These are phyloP conservation scores for Cytospora paraplurivora DNA, from an alignment of 2,329 filamentous ascomycete genomes.

Conservation along the genomic window DNA sequence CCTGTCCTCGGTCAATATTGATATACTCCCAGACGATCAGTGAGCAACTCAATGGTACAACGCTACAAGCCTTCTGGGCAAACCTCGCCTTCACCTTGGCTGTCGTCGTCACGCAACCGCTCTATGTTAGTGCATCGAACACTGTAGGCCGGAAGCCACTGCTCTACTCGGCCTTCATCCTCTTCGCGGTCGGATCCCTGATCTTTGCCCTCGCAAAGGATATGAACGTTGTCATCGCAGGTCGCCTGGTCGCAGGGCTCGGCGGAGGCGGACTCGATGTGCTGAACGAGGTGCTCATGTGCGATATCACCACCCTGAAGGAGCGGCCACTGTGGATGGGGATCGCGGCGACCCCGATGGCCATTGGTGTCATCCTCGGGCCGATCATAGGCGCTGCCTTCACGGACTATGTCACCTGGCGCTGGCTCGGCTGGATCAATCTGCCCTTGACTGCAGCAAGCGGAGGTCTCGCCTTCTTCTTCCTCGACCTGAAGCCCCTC, in stretches of 20 bases:
- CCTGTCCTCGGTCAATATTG: not conserved
- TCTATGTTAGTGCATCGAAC: constrained; percentile 36
- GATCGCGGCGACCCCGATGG: constrained; percentile 34
- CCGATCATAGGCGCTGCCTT: constrained; percentile 37
- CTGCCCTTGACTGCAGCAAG: constrained; percentile 33
- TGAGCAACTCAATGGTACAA: constrained; percentile 32
- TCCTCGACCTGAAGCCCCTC: constrained; percentile 30
- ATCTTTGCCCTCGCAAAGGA: constrained; percentile 34
- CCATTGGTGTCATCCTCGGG: constrained; percentile 35
- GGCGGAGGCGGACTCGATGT: constrained; percentile 38
- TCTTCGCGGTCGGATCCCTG: constrained; percentile 44
- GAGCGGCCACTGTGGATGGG: constrained; percentile 37
- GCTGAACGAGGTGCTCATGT: constrained; percentile 37
- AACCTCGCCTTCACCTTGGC: constrained; percentile 36
- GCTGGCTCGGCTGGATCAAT: constrained; percentile 38
- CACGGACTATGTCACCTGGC: constrained; percentile 33
- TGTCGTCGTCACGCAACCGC: constrained; percentile 33
- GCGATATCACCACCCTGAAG: constrained; percentile 39
- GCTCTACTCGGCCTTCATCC: constrained; percentile 34
- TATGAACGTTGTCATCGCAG: constrained; percentile 34
- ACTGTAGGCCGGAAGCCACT: constrained; percentile 37
- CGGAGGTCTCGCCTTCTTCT: constrained; percentile 28
- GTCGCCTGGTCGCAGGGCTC: constrained; percentile 35
- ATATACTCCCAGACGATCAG: not conserved
- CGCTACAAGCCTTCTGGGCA: constrained; percentile 38